Conservation (phyloP, 2,329 filamentous ascomycete species). For the Cryoendolithus antarcticus region DNA sequence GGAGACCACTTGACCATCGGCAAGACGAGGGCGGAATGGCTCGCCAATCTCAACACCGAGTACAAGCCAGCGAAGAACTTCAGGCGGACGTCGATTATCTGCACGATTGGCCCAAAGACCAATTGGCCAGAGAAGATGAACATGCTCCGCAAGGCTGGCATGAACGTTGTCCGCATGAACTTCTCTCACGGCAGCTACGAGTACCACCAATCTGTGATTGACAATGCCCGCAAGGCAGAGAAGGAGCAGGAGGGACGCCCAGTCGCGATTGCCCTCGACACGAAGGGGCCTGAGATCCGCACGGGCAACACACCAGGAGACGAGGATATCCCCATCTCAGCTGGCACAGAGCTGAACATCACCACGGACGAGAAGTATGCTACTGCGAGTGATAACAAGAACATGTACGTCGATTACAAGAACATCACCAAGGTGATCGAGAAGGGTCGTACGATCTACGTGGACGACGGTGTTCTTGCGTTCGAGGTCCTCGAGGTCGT, state of each 20-base stretch:
- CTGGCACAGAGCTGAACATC: slow-evolving; percentile 80
- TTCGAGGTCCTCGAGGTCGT: slow-evolving; percentile 84
- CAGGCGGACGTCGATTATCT: slow-evolving; percentile 94
- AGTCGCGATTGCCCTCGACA: slow-evolving; percentile 85
- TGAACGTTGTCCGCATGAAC: slow-evolving; percentile 99
- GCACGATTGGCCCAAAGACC: slow-evolving; percentile 98
- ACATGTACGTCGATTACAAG: slow-evolving; percentile 99
- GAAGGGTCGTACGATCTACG: slow-evolving; percentile 85
- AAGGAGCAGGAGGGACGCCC: slow-evolving; percentile 65
- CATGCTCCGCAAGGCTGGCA: slow-evolving; percentile 69
- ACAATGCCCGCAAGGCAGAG: slow-evolving; percentile 85
- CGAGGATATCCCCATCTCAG: slow-evolving; percentile 66
- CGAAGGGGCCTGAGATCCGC: slow-evolving; percentile 78
- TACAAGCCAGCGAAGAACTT: slow-evolving; percentile 79
- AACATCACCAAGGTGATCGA: slow-evolving; percentile 99
- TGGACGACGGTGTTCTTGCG: slow-evolving; percentile 94
- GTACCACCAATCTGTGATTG: slow-evolving; percentile 97
- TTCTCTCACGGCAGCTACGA: slow-evolving; percentile 90
- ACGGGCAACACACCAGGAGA: slow-evolving; percentile 63
- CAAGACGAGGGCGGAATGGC: slow-evolving; percentile 60
- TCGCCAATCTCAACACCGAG: slow-evolving; percentile 75
- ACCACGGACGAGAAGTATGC: slow-evolving; percentile 93
- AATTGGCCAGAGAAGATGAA: slow-evolving; percentile 98
- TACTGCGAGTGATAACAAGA: slow-evolving; percentile 69
- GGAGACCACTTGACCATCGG: slow-evolving; percentile 71